phyloP scores from a whole-genome alignment of 345 rosid species.

The Boechera stricta region DNA sequence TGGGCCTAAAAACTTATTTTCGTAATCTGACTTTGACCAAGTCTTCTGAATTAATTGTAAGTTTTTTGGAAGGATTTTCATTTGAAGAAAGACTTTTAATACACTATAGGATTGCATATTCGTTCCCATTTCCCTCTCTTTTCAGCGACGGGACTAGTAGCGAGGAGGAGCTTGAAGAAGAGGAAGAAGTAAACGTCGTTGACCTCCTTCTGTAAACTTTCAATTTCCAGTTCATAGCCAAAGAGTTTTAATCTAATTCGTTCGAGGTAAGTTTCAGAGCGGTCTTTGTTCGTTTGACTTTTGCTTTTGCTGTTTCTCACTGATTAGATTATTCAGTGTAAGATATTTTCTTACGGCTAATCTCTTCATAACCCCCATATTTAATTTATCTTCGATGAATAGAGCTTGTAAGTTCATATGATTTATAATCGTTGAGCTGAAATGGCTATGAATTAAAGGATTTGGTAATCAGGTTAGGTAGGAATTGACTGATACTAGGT shows the following conservation, averaged over 20 bases:
- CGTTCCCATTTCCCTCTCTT: constrained; percentile 29
- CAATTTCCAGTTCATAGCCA: no score
- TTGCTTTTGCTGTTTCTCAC: background rate
- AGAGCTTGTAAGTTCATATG: background rate
- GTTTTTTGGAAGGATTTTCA: no score
- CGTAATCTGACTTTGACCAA: constrained; percentile 31
- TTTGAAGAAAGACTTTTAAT: no score
- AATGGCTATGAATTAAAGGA: background rate
- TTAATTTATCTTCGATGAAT: background rate
- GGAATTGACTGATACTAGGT: constrained; percentile 19
- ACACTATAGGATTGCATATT: background rate
- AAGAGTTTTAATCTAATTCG: background rate
- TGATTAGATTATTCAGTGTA: background rate
- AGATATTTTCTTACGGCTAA: background rate
- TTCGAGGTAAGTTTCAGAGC: background rate
- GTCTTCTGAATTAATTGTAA: background rate
- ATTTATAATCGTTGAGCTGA: constrained; percentile 11
- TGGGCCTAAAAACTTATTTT: constrained; percentile 13
- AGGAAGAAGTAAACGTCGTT: background rate
- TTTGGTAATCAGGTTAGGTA: constrained; percentile 32
- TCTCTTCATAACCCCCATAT: background rate
- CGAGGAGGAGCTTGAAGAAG: background rate
- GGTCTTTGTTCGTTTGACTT: background rate
- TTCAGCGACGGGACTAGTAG: background rate
- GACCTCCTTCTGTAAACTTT: background rate